phyloP scores from a whole-genome alignment of 1,284 basidiomycete genomes.

The Spongiforma sp. region DNA sequence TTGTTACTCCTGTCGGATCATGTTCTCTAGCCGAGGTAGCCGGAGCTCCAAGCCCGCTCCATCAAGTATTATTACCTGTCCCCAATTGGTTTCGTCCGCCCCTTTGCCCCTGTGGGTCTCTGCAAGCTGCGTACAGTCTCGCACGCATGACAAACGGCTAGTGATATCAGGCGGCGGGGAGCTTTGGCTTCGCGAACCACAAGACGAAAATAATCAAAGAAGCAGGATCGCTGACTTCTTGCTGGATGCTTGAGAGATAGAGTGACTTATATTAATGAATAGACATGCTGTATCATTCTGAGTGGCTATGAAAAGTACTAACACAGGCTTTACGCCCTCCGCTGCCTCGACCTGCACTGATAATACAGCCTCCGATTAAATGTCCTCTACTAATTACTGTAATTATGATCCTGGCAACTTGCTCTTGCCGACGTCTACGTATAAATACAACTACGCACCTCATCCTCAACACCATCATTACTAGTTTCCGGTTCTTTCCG shows the following conservation, averaged over 20 bases:
- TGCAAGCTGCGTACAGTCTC: conserved; percentile 8
- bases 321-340: background rate
- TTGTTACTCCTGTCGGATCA: conserved; percentile 80
- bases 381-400: too few relatives aligned
- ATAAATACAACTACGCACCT: conserved; percentile 31
- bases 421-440: conserved; percentile 35
- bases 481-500: conserved; percentile 3
- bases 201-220: conserved; percentile 38
- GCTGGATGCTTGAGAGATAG: conserved; percentile 26
- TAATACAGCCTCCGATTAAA: background rate
- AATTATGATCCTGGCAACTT: conserved; percentile 11
- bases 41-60: conserved; percentile 38
- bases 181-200: conserved; percentile 25
- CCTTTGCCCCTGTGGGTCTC: conserved; percentile 47
- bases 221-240: conserved; percentile 42
- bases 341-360: background rate
- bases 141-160: conserved; percentile 5
- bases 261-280: background rate
- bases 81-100: conserved; percentile 13
- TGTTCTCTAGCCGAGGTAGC: conserved; percentile 67
- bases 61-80: conserved; percentile 1
- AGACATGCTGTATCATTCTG: background rate
- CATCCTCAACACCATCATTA: background rate
- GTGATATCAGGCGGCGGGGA: conserved; percentile 15
- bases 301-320: background rate